Conservation (phyloP, 2,329 filamentous ascomycete genomes). For the Beauveria sp. region DNA sequence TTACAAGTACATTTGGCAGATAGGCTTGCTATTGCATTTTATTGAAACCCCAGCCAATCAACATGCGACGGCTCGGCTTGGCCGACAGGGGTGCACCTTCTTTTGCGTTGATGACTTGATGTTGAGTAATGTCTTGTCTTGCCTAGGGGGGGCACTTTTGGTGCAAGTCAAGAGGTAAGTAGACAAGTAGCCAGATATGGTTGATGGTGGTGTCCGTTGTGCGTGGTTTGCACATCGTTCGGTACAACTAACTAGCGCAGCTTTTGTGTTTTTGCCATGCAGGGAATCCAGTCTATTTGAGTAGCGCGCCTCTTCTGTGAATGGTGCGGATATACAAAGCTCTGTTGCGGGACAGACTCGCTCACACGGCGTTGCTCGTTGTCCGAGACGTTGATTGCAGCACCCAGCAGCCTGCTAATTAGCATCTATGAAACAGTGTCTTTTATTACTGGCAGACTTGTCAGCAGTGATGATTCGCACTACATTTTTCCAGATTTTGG, state of each 20-base stretch:
- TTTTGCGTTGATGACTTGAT: background rate
- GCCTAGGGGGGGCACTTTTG: background rate
- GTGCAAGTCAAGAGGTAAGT: no score
- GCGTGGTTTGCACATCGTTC: background rate
- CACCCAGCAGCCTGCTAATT: background rate
- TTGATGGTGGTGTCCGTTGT: background rate
- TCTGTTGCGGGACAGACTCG: background rate
- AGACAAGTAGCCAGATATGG: background rate
- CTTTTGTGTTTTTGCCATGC: background rate
- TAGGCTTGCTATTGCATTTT: background rate
- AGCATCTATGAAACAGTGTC: background rate
- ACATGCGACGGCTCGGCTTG: background rate
- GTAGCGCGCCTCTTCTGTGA: background rate
- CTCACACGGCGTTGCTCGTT: background rate
- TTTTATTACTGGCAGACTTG: background rate
- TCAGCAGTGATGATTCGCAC: background rate
- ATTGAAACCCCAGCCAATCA: slow-evolving; percentile 4
- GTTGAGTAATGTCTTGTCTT: slow-evolving; percentile 1
- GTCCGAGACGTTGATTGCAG: background rate
- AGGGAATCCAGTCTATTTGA: background rate
- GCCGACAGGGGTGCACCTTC: background rate
- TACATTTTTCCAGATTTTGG: background rate
- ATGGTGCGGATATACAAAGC: background rate
- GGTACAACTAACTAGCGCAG: background rate
- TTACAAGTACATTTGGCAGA: no score